Percentiles rank a stretch among this genome's conserved stretches.
These are phyloP conservation scores for Aspergillus eucalypticola DNA, from an alignment of 2,329 filamentous ascomycete genomes.

Conservation along the genomic window DNA sequence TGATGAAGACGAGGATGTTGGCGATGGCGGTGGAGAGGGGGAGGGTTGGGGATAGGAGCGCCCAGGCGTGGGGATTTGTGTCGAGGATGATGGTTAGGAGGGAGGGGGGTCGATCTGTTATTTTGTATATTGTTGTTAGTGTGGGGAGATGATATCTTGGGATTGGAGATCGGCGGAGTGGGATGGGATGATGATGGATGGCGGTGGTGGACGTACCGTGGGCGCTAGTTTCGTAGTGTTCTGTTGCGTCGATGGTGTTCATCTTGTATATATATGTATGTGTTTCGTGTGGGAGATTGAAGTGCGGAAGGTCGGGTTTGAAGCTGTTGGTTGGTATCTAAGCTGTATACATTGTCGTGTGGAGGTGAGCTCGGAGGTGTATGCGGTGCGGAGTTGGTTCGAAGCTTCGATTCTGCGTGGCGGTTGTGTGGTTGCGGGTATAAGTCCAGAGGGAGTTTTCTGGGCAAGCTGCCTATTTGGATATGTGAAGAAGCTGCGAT, in stretches of 20 bases:
- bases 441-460: not conserved
- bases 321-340: not conserved
- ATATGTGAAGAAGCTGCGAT: not conserved
- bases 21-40: constrained; percentile 82
- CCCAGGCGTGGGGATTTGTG: constrained; percentile 95
- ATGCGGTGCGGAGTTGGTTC: not conserved
- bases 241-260: constrained; percentile 66
- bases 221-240: constrained; percentile 53
- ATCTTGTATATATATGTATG: constrained; percentile 41
- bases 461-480: not conserved
- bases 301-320: not conserved
- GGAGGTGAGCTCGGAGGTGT: not conserved
- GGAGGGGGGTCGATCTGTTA: constrained; percentile 65
- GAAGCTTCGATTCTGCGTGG: not conserved
- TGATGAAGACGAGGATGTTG: constrained; percentile 91
- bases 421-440: not conserved
- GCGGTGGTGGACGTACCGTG: constrained; percentile 39
- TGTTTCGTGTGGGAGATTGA: not conserved
- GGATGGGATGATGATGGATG: not conserved
- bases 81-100: constrained; percentile 90
- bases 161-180: not conserved
- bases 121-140: not conserved
- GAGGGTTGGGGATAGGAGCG: constrained; percentile 68
- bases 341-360: not conserved
- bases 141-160: not conserved